Evolutionary conservation across 176 grass and related monocot species (phyloP).

Genomic region (Cocos nucifera): DNA sequence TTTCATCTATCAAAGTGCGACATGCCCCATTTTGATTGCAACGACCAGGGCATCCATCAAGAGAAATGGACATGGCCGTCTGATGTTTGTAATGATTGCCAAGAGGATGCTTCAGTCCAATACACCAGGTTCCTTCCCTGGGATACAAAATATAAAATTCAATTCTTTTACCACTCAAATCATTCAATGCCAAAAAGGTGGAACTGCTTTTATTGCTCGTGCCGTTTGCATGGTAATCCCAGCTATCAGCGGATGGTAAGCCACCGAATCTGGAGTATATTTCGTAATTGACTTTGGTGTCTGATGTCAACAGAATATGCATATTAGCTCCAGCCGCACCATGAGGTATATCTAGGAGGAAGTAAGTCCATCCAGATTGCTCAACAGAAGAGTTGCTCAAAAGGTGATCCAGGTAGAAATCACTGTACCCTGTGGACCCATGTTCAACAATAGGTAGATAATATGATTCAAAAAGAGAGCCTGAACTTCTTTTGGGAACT

Average conservation of each 20-base stretch:
- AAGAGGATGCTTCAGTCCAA: constrained; percentile 78
- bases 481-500: constrained; percentile 59
- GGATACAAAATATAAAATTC: constrained; percentile 90
- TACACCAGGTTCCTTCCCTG: constrained; percentile 86
- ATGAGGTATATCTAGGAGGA: constrained; percentile 73
- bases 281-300: constrained; percentile 64
- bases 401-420: constrained; percentile 58
- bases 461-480: constrained; percentile 63
- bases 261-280: constrained; percentile 69
- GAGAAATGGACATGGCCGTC: constrained; percentile 66
- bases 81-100: constrained; percentile 25
- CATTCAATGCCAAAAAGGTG: constrained; percentile 45
- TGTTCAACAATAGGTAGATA: constrained; percentile 61
- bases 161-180: constrained; percentile 50
- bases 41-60: constrained; percentile 73
- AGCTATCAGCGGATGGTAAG: constrained; percentile 64
- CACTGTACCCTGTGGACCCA: constrained; percentile 27
- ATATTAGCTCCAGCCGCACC: constrained; percentile 77
- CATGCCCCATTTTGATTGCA: constrained; percentile 77
- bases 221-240: constrained; percentile 73
- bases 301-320: constrained; percentile 59
- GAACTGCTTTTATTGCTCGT: constrained; percentile 50
- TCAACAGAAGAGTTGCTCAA: constrained; percentile 62
- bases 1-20: constrained; percentile 75
- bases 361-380: constrained; percentile 74